Conservation (phyloP, 805 yeast species). For the Pichia gijzeniarum region DNA sequence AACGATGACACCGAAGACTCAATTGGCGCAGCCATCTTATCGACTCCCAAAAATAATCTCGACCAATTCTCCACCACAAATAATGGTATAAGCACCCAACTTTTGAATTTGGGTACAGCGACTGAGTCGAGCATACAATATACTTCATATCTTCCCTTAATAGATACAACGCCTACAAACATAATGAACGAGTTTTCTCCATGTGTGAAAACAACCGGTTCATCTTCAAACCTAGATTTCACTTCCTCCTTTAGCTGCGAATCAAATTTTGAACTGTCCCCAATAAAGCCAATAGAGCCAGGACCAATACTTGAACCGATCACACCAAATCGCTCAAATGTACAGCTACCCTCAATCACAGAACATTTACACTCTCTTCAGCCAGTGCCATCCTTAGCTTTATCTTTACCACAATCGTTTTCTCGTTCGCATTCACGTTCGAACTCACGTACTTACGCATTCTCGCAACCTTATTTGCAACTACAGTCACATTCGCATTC, state of each 20-base stretch:
- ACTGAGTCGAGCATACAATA: conserved; percentile 11
- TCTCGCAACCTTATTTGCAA: no score
- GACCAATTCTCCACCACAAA: no score
- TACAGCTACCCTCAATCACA: conserved; percentile 16
- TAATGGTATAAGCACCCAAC: background rate
- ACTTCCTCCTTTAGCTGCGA: conserved; percentile 63
- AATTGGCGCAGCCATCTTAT: no score
- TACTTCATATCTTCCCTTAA: conserved; percentile 10
- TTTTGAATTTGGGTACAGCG: conserved; percentile 5
- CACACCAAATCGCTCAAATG: conserved; percentile 38
- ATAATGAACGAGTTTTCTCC: conserved; percentile 22
- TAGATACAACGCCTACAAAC: conserved; percentile 16
- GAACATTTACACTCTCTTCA: conserved; percentile 9
- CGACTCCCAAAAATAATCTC: no score
- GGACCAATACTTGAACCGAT: conserved; percentile 63
- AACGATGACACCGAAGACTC: no score
- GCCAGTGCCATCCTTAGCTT: background rate
- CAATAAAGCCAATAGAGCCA: conserved; percentile 46
- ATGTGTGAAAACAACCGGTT: conserved; percentile 18
- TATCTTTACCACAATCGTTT: background rate
- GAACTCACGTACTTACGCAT: background rate
- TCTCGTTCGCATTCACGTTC: background rate
- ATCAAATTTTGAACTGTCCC: conserved; percentile 58
- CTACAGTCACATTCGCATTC: no score
- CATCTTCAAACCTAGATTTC: conserved; percentile 38